Conservation (phyloP, 768 basidiomycete genomes). For the Mycena belliarum region DNA sequence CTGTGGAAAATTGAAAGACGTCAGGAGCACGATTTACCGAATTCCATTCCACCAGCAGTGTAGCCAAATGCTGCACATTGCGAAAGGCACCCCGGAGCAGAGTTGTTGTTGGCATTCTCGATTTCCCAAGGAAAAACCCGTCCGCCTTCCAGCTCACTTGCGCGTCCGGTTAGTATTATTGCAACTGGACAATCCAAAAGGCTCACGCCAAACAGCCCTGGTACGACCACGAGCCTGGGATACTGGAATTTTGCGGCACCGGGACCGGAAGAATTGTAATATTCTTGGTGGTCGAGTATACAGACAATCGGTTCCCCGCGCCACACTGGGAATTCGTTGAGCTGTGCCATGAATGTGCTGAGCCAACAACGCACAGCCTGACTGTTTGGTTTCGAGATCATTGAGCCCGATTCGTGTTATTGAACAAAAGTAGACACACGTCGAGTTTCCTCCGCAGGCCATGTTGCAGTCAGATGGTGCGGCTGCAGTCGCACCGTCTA, state of each 20-base stretch:
- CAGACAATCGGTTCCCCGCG: constrained; percentile 69
- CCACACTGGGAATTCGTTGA: constrained; percentile 47
- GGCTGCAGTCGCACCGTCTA: constrained; percentile 57
- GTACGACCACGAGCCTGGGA: constrained; percentile 68
- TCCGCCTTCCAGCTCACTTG: constrained; percentile 48
- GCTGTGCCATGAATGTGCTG: constrained; percentile 38
- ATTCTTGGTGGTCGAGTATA: constrained; percentile 53
- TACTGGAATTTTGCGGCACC: constrained; percentile 47
- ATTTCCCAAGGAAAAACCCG: constrained; percentile 64
- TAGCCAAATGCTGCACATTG: constrained; percentile 75
- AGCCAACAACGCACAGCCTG: background rate
- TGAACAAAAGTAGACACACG: constrained; percentile 41
- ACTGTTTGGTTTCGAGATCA: constrained; percentile 8
- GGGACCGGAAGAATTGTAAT: constrained; percentile 64
- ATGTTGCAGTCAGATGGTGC: constrained; percentile 62
- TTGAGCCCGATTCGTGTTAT: too few species aligned
- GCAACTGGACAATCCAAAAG: background rate
- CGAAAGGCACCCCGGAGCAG: constrained; percentile 61
- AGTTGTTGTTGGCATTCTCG: constrained; percentile 60
- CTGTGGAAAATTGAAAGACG: too few species aligned
- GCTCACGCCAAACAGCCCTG: constrained; percentile 63
- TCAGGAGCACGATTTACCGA: constrained; percentile 9
- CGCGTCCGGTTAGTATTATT: background rate
- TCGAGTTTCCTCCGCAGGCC: constrained; percentile 69
- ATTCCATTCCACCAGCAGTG: constrained; percentile 65